Evolutionary conservation across 2,329 filamentous ascomycete species (phyloP), one percentile per base, ranked within the genome.

Genomic region (Geoglossum cookeanum): DNA sequence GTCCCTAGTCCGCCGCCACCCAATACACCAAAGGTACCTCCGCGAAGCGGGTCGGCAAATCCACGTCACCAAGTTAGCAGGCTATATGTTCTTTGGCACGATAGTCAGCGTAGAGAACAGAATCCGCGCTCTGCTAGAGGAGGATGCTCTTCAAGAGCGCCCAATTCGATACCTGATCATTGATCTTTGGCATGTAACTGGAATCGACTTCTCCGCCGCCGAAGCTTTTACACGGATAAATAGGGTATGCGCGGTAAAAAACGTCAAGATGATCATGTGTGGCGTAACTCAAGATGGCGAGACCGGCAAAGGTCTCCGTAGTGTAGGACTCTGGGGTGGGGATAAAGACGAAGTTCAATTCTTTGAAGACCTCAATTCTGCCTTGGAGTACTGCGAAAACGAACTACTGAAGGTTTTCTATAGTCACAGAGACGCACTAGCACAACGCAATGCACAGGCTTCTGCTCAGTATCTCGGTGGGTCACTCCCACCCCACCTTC

Each of bases 81-180:
- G 92, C 0, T 97, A 91, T 65, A 78, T 98, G n/a, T 98, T 98
- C 74, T 98, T 98, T 63, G 92, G 92, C 15, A 97, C 90, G 2
- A 95, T 98, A 62, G 91, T 96, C 56, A 88, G 87, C 53, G 91
- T 98, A 0, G 92, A 98, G 68, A 85, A 87, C 61, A 85, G 85
- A 61, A 90, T 97, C 60, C 80, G 90, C 27, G 80, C 77, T 3
- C 72, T 97, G 35, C 83, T 97, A 52, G 83, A 90, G 32, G 88
- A 94, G 33, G 83, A 91, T 60, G 78, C 82, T 1, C 97, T 96
- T 66, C 74, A 75, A 30, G 74, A 80, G 61, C 78, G 83, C 56
- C 89, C 91, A 0, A 92, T 97, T 66, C 84, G 87, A 62, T 98
- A 89, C 67, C 75, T 98, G 47, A 80, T 98, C 17, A 75, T 98